Base-by-base conservation (phyloP, 2,329 filamentous ascomycete species). In the Diaporthe nobilis region DNA sequence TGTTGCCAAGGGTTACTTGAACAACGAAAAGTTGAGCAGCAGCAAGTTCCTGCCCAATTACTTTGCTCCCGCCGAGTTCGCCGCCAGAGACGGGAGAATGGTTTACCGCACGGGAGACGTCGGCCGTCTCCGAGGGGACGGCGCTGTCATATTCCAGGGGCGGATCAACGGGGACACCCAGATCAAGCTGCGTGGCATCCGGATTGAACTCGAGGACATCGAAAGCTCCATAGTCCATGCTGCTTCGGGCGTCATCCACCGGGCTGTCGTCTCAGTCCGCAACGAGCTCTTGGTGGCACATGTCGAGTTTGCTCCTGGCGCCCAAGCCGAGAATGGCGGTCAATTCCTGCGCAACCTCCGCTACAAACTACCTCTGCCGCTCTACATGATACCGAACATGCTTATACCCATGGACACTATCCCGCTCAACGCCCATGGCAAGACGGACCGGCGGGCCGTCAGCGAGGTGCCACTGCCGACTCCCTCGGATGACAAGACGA, bases 101-200 rank as follows among this genome's bases (percentile, higher is more conserved):
- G 81, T 86, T 70, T 85, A 87, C 77, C 82, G 81, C 25, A 87
- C 85, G 1, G 86, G 86, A 1, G 86, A 88, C 75, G 78, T 76
- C 22, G 86, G 84, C 1, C 80, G 81, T 3, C 78, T 86, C 34
- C 74, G 74, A 1, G 28, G 75, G 0, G 82, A 86, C 42, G 86
- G 86, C 1, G 76, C 78, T 0, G 77, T 88, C 0, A 71, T 82
- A 1, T 79, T 85, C 42, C 72, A 82, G 8, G 85, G 85, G 0
- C 84, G 87, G 0, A 83, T 86, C 1, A 79, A 75, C 1, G 85
- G 85, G 4, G 86, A 88, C 71, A 85, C 83, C 0, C 84, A 87
- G 58, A 79, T 89, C 76, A 89, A 89, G 77, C 79, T 90, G 1
- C 81, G 83, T 10, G 75, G 75, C 5, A 58, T 77, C 15, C 65